Conservation (phyloP, 768 basidiomycete species). For the Gyrodon lividus region DNA sequence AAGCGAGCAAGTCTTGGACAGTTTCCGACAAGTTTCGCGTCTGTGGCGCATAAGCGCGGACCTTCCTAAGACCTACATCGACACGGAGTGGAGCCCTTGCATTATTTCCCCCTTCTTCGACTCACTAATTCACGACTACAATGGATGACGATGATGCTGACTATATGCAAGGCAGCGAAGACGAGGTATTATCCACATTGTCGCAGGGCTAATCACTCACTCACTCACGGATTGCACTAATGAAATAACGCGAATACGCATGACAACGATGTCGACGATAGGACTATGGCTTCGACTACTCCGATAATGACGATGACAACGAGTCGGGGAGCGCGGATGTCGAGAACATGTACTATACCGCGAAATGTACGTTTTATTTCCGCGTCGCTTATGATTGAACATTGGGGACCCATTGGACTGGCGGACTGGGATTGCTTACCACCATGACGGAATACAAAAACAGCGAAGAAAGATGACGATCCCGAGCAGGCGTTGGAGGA, state of each 20-base stretch:
- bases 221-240: constrained; percentile 4
- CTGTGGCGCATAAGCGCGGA: constrained; percentile 5
- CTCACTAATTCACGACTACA: constrained; percentile 7
- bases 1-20: no score
- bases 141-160: constrained; percentile 96
- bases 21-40: no score
- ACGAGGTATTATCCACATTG: constrained; percentile 55
- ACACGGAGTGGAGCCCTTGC: not conserved
- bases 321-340: constrained; percentile 83
- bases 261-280: constrained; percentile 28
- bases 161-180: constrained; percentile 88
- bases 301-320: constrained; percentile 82
- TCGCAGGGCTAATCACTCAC: not conserved
- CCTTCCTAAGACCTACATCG: not conserved
- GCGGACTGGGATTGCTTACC: not conserved
- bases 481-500: constrained; percentile 90
- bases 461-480: constrained; percentile 92
- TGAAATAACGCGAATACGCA: constrained; percentile 3
- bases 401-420: not conserved
- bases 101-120: constrained; percentile 5
- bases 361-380: constrained; percentile 71
- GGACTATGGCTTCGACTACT: constrained; percentile 98
- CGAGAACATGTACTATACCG: constrained; percentile 98
- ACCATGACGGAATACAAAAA: not conserved
- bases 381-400: not conserved